phyloP scores from a whole-genome alignment of 352 stramenopile species.

The Aphanomyces invadans region DNA sequence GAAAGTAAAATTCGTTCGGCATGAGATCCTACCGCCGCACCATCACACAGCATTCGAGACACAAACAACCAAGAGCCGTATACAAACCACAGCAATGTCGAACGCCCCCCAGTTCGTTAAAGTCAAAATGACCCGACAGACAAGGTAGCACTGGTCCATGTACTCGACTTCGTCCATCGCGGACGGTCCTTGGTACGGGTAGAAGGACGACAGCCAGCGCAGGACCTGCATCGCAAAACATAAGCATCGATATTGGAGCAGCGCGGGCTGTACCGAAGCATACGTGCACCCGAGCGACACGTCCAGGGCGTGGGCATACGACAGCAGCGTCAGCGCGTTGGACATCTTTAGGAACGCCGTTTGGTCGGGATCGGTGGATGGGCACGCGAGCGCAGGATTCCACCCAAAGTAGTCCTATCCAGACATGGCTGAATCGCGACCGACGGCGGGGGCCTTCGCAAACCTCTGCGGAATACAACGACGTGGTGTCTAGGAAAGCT shows the following conservation, averaged over 20 bases:
- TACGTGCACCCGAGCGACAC: slow-evolving; percentile 58
- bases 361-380: slow-evolving; percentile 31
- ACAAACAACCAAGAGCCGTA: neutral
- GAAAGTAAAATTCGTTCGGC: slow-evolving; percentile 86
- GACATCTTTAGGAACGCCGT: slow-evolving; percentile 55
- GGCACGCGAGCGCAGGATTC: slow-evolving; percentile 45
- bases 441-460: too few relatives aligned
- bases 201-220: slow-evolving; percentile 62
- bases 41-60: neutral
- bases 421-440: neutral
- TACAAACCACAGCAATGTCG: slow-evolving; percentile 19
- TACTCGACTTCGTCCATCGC: slow-evolving; percentile 65
- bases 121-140: slow-evolving; percentile 82
- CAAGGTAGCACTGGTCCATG: slow-evolving; percentile 68
- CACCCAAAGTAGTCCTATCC: slow-evolving; percentile 75
- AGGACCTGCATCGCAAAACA: slow-evolving; percentile 59
- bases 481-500: slow-evolving; percentile 45
- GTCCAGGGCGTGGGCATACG: slow-evolving; percentile 52
- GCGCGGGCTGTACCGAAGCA: slow-evolving; percentile 34
- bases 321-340: slow-evolving; percentile 57
- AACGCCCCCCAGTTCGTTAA: slow-evolving; percentile 76
- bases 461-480: slow-evolving; percentile 47
- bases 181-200: slow-evolving; percentile 70
- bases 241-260: too few relatives aligned
- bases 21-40: slow-evolving; percentile 60